These are phyloP conservation scores for Jamesozyma spencerorum DNA, from an alignment of 805 yeast species.

Conservation along the genomic window DNA sequence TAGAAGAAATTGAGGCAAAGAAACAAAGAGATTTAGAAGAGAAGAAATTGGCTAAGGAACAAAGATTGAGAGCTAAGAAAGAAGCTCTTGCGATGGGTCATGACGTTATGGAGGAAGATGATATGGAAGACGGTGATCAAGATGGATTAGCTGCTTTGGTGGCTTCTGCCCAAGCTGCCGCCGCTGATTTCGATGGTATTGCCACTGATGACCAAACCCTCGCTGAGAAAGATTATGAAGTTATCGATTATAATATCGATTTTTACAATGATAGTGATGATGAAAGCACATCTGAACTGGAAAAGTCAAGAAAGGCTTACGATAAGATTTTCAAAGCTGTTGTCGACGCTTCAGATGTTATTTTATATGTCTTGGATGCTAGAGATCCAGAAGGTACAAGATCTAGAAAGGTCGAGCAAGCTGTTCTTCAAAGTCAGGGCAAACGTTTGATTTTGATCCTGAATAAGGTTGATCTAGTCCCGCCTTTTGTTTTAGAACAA, in stretches of 20 bases:
- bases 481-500: conserved; percentile 68
- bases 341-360: conserved; percentile 84
- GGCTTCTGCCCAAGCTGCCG: conserved; percentile 86
- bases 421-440: conserved; percentile 63
- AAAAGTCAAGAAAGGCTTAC: conserved; percentile 78
- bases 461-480: conserved; percentile 89
- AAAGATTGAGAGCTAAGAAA: conserved; percentile 34
- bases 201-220: conserved; percentile 35
- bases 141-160: conserved; percentile 73
- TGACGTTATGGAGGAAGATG: conserved; percentile 32
- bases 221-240: conserved; percentile 38
- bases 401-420: conserved; percentile 83
- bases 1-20: conserved; percentile 59
- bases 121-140: conserved; percentile 36
- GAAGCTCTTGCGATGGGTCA: conserved; percentile 32
- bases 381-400: conserved; percentile 95
- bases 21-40: conserved; percentile 49
- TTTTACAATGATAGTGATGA: conserved; percentile 34
- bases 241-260: conserved; percentile 41
- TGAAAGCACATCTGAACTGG: conserved; percentile 42
- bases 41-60: conserved; percentile 43
- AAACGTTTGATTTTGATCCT: conserved; percentile 79
- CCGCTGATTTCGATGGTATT: conserved; percentile 52
- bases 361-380: conserved; percentile 90
- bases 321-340: conserved; percentile 91